phyloP scores from a whole-genome alignment of 2,329 filamentous ascomycete genomes.

The Westerdykella ornata region DNA sequence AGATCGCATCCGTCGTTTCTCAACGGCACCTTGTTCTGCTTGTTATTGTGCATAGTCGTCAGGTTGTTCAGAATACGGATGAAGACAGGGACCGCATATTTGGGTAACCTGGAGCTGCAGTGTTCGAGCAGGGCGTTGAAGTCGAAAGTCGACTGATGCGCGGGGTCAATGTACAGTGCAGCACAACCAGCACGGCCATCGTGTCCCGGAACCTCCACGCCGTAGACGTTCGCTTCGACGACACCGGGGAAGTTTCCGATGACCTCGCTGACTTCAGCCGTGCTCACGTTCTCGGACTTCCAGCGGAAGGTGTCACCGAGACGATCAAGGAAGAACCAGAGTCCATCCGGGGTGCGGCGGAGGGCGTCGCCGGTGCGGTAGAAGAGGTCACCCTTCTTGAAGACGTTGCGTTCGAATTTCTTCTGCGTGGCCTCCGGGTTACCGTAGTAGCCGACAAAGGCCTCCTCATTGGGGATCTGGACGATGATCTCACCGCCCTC shows the following conservation, averaged over 20 bases:
- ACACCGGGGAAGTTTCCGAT: conserved; percentile 42
- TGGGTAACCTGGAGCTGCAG: conserved; percentile 55
- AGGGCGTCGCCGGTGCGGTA: conserved; percentile 46
- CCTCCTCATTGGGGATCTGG: conserved; percentile 49
- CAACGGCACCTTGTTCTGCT: conserved; percentile 69
- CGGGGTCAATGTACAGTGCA: conserved; percentile 52
- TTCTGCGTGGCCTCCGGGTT: conserved; percentile 60
- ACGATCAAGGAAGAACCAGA: conserved; percentile 46
- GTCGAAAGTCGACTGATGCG: conserved; percentile 40
- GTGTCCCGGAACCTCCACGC: conserved; percentile 42
- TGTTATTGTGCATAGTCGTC: conserved; percentile 66
- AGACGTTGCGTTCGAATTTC: conserved; percentile 44
- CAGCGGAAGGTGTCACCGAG: conserved; percentile 47
- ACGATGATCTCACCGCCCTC: conserved; percentile 71
- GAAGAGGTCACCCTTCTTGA: conserved; percentile 44
- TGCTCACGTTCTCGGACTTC: conserved; percentile 47
- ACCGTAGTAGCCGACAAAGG: conserved; percentile 64
- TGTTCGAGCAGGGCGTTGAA: conserved; percentile 55
- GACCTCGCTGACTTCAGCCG: conserved; percentile 43
- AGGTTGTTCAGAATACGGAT: conserved; percentile 54
- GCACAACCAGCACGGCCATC: conserved; percentile 51
- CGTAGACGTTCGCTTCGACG: conserved; percentile 46
- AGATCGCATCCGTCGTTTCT: conserved; percentile 61
- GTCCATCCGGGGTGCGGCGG: conserved; percentile 38
- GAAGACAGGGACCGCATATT: conserved; percentile 71